A percentile compares a stretch with the other conserved stretches of the same genome.
Conservation (phyloP, 164 flowering plant genomes). For the Macadamia integrifolia region DNA sequence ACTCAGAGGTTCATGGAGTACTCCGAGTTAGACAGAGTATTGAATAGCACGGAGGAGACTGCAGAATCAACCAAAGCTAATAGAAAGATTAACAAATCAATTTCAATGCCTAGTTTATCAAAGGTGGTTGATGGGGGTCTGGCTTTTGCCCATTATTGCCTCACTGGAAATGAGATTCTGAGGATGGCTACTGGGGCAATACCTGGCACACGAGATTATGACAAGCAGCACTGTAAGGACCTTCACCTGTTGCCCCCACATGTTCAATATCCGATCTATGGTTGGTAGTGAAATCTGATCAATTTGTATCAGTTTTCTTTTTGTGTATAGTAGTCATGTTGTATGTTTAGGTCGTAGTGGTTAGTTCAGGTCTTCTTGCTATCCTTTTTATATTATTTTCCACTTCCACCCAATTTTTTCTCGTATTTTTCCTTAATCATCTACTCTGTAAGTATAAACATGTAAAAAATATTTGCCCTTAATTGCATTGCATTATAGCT, state of each 20-base stretch:
- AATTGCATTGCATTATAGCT: no score
- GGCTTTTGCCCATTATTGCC: constrained; percentile 81
- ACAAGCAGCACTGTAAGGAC: constrained; percentile 79
- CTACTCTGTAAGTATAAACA: no score
- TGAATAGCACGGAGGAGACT: constrained; percentile 25
- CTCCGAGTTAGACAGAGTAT: constrained; percentile 65
- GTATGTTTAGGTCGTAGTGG: neutral
- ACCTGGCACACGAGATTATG: constrained; percentile 74
- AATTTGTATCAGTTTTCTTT: constrained; percentile 2
- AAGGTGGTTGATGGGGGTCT: constrained; percentile 82
- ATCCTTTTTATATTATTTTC: neutral
- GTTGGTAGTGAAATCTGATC: constrained; percentile 44
- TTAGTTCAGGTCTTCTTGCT: neutral
- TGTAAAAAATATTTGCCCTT: no score
- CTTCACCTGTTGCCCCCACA: constrained; percentile 83
- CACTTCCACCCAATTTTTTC: neutral
- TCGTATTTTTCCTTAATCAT: neutral
- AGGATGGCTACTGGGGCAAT: constrained; percentile 83
- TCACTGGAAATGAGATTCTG: constrained; percentile 81
- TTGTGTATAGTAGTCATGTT: neutral
- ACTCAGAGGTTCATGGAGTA: constrained; percentile 85
- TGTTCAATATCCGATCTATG: constrained; percentile 83
- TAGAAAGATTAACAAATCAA: constrained; percentile 35
- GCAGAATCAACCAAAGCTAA: constrained; percentile 25
- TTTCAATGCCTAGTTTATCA: constrained; percentile 55